phyloP scores from a whole-genome alignment of 495 filamentous ascomycete genomes.

The Aspergillus sclerotioniger region DNA sequence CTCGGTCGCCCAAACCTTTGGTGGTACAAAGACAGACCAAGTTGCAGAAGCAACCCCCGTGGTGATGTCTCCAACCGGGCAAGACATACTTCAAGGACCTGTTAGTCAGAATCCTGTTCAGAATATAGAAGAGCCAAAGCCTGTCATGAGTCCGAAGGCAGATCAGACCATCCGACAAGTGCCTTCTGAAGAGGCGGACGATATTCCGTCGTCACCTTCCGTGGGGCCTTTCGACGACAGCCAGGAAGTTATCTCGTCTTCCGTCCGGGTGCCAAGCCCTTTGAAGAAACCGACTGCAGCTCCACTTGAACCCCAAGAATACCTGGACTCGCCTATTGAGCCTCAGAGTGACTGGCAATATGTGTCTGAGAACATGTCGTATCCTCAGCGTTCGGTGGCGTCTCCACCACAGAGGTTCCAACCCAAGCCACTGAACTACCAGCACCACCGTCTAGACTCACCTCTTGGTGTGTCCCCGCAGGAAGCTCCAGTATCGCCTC shows the following conservation, averaged over 20 bases:
- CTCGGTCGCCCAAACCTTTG: slow-evolving; percentile 33
- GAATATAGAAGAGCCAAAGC: slow-evolving; percentile 12
- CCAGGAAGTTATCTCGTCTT: slow-evolving; percentile 9
- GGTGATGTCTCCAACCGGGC: slow-evolving; percentile 48
- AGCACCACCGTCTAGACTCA: slow-evolving; percentile 58
- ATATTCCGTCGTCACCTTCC: slow-evolving; percentile 21
- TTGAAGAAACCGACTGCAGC: slow-evolving; percentile 27
- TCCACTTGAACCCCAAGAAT: slow-evolving; percentile 22
- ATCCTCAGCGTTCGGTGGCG: slow-evolving; percentile 24
- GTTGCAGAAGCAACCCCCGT: slow-evolving; percentile 68
- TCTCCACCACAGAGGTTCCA: slow-evolving; percentile 37
- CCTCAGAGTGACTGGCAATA: slow-evolving; percentile 13
- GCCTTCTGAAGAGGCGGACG: slow-evolving; percentile 31
- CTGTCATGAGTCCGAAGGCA: slow-evolving; percentile 18
- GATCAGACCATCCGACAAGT: slow-evolving; percentile 43
- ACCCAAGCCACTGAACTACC: slow-evolving; percentile 40
- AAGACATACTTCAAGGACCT: slow-evolving; percentile 21
- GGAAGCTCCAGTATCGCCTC: slow-evolving; percentile 29
- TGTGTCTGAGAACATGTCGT: slow-evolving; percentile 5
- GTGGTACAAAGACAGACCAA: slow-evolving; percentile 62
- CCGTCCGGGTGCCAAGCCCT: slow-evolving; percentile 11
- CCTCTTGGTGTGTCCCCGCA: slow-evolving; percentile 67
- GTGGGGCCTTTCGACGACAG: slow-evolving; percentile 20
- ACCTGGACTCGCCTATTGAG: slow-evolving; percentile 27
- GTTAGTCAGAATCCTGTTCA: slow-evolving; percentile 11